phyloP scores from a whole-genome alignment of 345 rosid genomes.

The Pelargonium nanum region DNA sequence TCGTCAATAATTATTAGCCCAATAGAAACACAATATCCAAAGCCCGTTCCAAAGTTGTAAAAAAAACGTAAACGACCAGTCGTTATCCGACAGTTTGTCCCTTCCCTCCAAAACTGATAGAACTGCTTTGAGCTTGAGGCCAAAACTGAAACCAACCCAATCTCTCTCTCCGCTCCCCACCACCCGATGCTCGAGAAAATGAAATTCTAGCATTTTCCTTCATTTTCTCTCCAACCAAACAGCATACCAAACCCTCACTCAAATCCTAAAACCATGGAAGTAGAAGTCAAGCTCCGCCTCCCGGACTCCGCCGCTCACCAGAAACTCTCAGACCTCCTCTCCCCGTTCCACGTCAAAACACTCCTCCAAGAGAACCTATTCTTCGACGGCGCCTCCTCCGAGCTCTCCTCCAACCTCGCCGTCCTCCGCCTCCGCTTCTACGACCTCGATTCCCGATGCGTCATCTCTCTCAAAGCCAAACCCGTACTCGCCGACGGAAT shows the following conservation, averaged over 20 bases:
- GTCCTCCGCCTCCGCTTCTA: constrained; percentile 60
- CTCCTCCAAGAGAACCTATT: constrained; percentile 51
- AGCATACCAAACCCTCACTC: constrained; percentile 8
- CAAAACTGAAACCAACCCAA: no score
- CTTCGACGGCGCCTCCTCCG: constrained; percentile 36
- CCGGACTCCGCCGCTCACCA: constrained; percentile 28
- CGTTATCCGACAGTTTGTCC: no score
- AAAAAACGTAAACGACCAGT: no score
- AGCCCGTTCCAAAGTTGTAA: no score
- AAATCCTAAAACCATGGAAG: constrained; percentile 31
- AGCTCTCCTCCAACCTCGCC: constrained; percentile 32
- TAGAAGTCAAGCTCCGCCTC: constrained; percentile 51
- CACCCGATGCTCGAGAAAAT: background rate
- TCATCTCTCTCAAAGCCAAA: constrained; percentile 55
- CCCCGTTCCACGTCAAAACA: constrained; percentile 39
- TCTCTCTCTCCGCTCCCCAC: no score
- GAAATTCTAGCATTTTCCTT: background rate
- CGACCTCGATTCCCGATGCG: constrained; percentile 25
- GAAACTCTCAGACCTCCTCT: constrained; percentile 31
- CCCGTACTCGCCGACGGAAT: constrained; percentile 36
- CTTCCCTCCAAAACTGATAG: no score
- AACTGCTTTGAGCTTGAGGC: no score
- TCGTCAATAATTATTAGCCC: no score
- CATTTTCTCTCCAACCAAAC: constrained; percentile 10
- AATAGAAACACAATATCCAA: no score